phyloP scores from a whole-genome alignment of 306 rosid genomes.

The Trifolium pratense region DNA sequence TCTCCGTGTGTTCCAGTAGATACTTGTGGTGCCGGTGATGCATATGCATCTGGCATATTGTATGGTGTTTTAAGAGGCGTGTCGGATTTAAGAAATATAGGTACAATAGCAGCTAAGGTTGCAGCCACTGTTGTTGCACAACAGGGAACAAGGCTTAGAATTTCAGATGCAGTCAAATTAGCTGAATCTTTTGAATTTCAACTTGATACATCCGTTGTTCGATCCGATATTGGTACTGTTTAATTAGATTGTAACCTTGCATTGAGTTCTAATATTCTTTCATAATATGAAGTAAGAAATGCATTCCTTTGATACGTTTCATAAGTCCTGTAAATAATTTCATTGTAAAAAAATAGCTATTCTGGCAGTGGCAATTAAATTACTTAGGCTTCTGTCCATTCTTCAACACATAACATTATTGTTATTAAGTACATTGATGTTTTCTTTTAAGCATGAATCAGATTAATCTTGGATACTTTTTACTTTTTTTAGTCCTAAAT shows the following conservation, averaged over 20 bases:
- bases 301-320: conserved; percentile 40
- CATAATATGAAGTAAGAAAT: conserved; percentile 35
- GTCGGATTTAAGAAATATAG: conserved; percentile 79
- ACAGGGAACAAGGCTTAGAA: conserved; percentile 84
- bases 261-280: conserved; percentile 43
- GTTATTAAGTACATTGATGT: not conserved
- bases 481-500: not conserved
- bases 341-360: conserved; percentile 21
- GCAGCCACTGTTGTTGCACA: conserved; percentile 95
- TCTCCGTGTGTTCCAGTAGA: conserved; percentile 84
- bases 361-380: conserved; percentile 43
- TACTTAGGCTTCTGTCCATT: conserved; percentile 21
- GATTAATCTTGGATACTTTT: too few relatives aligned
- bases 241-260: conserved; percentile 39
- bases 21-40: conserved; percentile 99
- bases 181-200: conserved; percentile 65
- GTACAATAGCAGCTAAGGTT: conserved; percentile 76
- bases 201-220: conserved; percentile 43
- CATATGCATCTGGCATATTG: conserved; percentile 84
- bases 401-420: conserved; percentile 1
- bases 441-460: not conserved
- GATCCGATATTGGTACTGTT: conserved; percentile 65
- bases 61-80: conserved; percentile 72
- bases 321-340: conserved; percentile 41
- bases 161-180: conserved; percentile 77